These are phyloP conservation scores for Talaromyces funiculosus DNA, from an alignment of 2,329 filamentous ascomycete species.

Conservation along the genomic window DNA sequence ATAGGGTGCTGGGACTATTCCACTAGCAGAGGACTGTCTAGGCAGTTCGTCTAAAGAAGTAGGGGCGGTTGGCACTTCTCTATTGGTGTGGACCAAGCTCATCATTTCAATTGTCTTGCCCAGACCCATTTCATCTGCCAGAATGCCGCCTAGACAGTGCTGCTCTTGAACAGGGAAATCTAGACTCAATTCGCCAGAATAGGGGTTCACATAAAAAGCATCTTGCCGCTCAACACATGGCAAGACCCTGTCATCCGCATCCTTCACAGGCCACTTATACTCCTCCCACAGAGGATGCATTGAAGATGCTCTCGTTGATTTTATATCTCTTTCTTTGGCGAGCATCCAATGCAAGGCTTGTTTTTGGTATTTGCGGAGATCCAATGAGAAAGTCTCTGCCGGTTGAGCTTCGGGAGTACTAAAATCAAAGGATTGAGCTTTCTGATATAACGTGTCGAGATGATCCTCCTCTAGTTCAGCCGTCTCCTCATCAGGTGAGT, in stretches of 20 bases:
- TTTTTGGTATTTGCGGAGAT: slow-evolving; percentile 85
- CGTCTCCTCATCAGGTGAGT: slow-evolving; percentile 69
- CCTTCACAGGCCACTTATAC: slow-evolving; percentile 81
- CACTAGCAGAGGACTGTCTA: slow-evolving; percentile 53
- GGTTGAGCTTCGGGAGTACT: slow-evolving; percentile 82
- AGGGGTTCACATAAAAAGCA: slow-evolving; percentile 92
- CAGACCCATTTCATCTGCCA: slow-evolving; percentile 95
- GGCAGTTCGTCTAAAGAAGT: slow-evolving; percentile 57
- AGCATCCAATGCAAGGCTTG: slow-evolving; percentile 97
- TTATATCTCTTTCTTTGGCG: slow-evolving; percentile 78
- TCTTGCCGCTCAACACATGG: slow-evolving; percentile 59
- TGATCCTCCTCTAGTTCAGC: slow-evolving; percentile 93
- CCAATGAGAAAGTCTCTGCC: slow-evolving; percentile 72
- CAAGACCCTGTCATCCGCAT: slow-evolving; percentile 75
- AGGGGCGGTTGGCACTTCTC: slow-evolving; percentile 29
- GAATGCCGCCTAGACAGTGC: slow-evolving; percentile 84
- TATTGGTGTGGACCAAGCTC: slow-evolving; percentile 81
- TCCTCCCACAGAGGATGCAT: slow-evolving; percentile 99
- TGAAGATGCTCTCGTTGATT: slow-evolving; percentile 64
- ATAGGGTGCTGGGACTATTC: slow-evolving; percentile 66
- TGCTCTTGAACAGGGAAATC: slow-evolving; percentile 92
- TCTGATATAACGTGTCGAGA: slow-evolving; percentile 86
- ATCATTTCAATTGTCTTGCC: slow-evolving; percentile 99
- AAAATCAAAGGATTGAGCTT: slow-evolving; percentile 96
- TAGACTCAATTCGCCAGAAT: slow-evolving; percentile 86